Evolutionary conservation across 1,284 basidiomycete genomes (phyloP).

Genomic region (Sporisorium sorghi): DNA sequence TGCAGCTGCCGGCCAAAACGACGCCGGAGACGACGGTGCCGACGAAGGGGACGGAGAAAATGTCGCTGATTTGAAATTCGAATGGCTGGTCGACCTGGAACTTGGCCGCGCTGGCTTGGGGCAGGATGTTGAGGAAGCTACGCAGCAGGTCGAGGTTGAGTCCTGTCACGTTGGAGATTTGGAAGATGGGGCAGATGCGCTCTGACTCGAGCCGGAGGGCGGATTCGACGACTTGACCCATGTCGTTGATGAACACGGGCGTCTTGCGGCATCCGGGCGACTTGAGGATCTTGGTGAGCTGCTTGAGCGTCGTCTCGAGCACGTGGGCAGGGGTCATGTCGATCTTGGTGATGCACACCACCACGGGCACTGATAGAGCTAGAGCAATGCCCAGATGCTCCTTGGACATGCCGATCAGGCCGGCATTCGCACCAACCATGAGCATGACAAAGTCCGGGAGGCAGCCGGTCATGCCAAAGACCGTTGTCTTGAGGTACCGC

Average conservation of each 20-base stretch:
- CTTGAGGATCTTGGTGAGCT: constrained; percentile 90
- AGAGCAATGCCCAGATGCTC: constrained; percentile 90
- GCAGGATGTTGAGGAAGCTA: constrained; percentile 69
- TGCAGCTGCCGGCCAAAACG: constrained; percentile 72
- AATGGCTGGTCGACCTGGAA: constrained; percentile 77
- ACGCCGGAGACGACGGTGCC: constrained; percentile 96
- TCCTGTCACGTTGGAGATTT: constrained; percentile 94
- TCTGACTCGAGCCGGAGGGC: constrained; percentile 61
- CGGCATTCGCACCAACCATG: constrained; percentile 95
- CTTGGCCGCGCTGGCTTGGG: constrained; percentile 60
- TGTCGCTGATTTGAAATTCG: constrained; percentile 75
- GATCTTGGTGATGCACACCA: constrained; percentile 96
- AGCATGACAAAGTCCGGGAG: constrained; percentile 94
- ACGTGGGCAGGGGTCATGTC: constrained; percentile 97
- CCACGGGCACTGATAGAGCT: constrained; percentile 90
- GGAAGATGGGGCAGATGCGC: constrained; percentile 89
- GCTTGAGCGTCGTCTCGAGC: constrained; percentile 87
- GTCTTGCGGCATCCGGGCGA: constrained; percentile 83
- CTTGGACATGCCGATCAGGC: constrained; percentile 96
- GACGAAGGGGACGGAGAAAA: constrained; percentile 83
- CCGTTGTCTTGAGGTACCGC: constrained; percentile 80
- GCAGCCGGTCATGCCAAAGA: constrained; percentile 93
- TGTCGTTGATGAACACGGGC: constrained; percentile 59
- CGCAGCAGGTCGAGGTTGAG: constrained; percentile 79
- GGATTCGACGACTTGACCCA: constrained; percentile 55